Evolutionary conservation across 1,284 basidiomycete species (phyloP).

Genomic region (Melanopsichium pennsylvanicum): DNA sequence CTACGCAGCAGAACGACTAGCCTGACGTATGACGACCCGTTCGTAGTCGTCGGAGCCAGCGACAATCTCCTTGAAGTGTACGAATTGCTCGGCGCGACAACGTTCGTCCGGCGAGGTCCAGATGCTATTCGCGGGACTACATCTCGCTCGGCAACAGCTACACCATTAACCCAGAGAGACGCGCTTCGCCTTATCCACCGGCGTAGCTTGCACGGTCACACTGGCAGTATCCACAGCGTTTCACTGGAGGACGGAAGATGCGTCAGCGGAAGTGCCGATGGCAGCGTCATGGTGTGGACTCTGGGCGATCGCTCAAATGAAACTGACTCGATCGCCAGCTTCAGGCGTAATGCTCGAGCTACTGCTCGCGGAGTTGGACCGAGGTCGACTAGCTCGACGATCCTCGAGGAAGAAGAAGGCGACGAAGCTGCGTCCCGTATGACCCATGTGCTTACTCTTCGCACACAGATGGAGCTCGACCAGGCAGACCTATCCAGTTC

Average conservation of each 20-base stretch:
- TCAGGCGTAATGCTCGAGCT: slow-evolving; percentile 8
- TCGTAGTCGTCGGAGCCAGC: slow-evolving; percentile 54
- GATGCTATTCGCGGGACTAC: background rate
- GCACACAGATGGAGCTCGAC: slow-evolving; percentile 5
- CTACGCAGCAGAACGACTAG: slow-evolving; percentile 17
- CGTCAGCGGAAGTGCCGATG: slow-evolving; percentile 62
- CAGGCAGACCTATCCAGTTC: background rate
- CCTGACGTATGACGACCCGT: slow-evolving; percentile 58
- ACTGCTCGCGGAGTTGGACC: background rate
- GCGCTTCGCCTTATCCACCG: slow-evolving; percentile 47
- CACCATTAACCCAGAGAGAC: slow-evolving; percentile 5
- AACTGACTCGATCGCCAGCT: slow-evolving; percentile 38
- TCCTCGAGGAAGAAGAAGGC: slow-evolving; percentile 13
- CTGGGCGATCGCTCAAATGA: slow-evolving; percentile 32
- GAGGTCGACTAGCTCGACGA: slow-evolving; percentile 9
- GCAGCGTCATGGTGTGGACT: slow-evolving; percentile 63
- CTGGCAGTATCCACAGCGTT: slow-evolving; percentile 58
- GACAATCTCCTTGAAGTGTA: slow-evolving; percentile 64
- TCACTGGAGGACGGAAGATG: slow-evolving; percentile 56
- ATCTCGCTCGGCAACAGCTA: slow-evolving; percentile 23
- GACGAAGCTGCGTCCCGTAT: slow-evolving; percentile 16
- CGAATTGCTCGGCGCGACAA: slow-evolving; percentile 39
- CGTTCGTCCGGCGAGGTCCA: slow-evolving; percentile 5
- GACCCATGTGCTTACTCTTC: slow-evolving; percentile 33
- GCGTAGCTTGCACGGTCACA: slow-evolving; percentile 62